Percentiles rank a stretch among this genome's conserved stretches.
phyloP scores from a whole-genome alignment of 2,329 filamentous ascomycete species.

The Capronia americana region DNA sequence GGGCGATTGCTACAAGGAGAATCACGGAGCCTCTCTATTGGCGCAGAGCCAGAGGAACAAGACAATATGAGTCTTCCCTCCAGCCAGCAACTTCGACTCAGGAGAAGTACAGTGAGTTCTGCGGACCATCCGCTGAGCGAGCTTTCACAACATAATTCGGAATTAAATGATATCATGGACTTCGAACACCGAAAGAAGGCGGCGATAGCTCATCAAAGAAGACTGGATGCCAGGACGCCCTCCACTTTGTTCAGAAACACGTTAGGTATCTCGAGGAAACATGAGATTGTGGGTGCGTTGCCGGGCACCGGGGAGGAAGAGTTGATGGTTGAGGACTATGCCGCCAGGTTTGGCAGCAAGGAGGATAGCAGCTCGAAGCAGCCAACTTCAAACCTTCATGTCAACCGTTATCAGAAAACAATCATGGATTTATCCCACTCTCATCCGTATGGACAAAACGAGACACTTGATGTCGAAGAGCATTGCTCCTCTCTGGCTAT shows the following conservation, averaged over 20 bases:
- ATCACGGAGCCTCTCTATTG: neutral
- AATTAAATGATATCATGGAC: conserved; percentile 46
- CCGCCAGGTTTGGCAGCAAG: conserved; percentile 10
- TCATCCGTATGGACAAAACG: conserved; percentile 9
- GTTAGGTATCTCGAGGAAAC: conserved; percentile 5
- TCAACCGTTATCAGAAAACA: conserved; percentile 45
- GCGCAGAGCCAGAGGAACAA: neutral
- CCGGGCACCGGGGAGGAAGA: neutral
- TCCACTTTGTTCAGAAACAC: conserved; percentile 7
- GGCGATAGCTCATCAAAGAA: conserved; percentile 42
- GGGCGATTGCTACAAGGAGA: neutral
- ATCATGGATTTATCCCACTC: conserved; percentile 31
- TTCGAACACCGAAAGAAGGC: conserved; percentile 50
- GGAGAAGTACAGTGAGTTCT: neutral
- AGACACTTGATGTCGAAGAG: neutral
- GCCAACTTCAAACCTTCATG: conserved; percentile 36
- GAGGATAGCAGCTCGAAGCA: neutral
- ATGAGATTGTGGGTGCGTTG: neutral
- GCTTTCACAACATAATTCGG: conserved; percentile 25
- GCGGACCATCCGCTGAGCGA: neutral
- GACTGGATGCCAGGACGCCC: neutral
- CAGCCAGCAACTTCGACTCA: neutral
- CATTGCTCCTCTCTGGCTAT: neutral
- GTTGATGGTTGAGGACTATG: conserved; percentile 16
- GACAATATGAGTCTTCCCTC: neutral